A percentile compares a stretch with the other conserved stretches of the same genome.
phyloP scores from a whole-genome alignment of 305 asterid genomes.

The Andrographis paniculata region DNA sequence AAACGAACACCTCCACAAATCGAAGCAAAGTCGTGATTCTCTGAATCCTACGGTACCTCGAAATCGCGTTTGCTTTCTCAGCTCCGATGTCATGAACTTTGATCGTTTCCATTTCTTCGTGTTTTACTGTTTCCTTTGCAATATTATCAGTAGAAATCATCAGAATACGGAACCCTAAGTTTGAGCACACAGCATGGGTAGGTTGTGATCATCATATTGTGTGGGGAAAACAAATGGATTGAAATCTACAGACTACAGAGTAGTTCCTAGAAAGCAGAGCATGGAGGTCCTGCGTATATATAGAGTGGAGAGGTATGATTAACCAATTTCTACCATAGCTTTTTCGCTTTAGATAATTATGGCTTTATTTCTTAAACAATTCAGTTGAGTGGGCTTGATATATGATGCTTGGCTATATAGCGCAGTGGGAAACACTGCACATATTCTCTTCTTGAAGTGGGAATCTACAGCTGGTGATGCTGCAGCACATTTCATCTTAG shows the following conservation, averaged over 20 bases:
- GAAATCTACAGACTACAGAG: too few species aligned
- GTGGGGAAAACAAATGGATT: too few species aligned
- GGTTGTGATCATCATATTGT: too few species aligned
- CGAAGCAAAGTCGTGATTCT: constrained; percentile 38
- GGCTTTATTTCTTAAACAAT: neutral
- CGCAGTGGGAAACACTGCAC: neutral
- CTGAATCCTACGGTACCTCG: constrained; percentile 22
- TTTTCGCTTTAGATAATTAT: constrained; percentile 5
- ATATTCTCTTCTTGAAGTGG: constrained; percentile 1
- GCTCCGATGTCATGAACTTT: constrained; percentile 27
- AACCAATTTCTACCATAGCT: too few species aligned
- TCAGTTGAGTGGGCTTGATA: neutral
- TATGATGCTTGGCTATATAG: neutral
- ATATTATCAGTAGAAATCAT: constrained; percentile 23
- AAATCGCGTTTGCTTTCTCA: constrained; percentile 43
- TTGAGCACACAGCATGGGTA: neutral
- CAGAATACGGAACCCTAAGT: constrained; percentile 16
- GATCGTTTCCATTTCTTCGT: constrained; percentile 37
- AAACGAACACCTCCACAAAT: constrained; percentile 31
- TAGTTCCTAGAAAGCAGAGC: too few species aligned
- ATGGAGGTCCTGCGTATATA: too few species aligned
- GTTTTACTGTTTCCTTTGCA: neutral
- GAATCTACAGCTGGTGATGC: too few species aligned
- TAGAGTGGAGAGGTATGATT: too few species aligned
- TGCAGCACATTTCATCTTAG: too few species aligned